These are phyloP conservation scores for Claviceps monticola DNA, from an alignment of 2,329 filamentous ascomycete species.

Conservation along the genomic window DNA sequence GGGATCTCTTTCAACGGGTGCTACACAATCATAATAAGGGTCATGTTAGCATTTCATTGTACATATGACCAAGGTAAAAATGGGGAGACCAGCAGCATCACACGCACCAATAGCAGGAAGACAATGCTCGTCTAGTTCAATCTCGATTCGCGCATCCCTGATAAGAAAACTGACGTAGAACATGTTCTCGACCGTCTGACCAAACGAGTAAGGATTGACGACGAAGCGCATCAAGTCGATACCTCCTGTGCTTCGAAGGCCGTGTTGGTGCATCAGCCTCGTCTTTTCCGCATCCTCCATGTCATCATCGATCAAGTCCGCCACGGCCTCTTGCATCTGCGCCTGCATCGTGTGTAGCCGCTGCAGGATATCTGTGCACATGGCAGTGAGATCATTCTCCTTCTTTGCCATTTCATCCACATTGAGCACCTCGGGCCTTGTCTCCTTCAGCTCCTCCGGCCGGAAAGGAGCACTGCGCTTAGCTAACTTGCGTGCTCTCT, in stretches of 20 bases:
- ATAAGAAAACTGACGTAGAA: slow-evolving; percentile 96
- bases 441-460: slow-evolving; percentile 53
- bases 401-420: slow-evolving; percentile 63
- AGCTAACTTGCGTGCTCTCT: slow-evolving; percentile 56
- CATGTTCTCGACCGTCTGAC: slow-evolving; percentile 89
- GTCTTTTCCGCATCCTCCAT: slow-evolving; percentile 31
- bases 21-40: slow-evolving; percentile 7
- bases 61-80: background rate
- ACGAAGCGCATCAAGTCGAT: slow-evolving; percentile 76
- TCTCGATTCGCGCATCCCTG: slow-evolving; percentile 63
- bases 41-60: background rate
- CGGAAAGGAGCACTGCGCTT: slow-evolving; percentile 60
- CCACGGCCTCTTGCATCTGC: slow-evolving; percentile 32
- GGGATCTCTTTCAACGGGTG: slow-evolving; percentile 25
- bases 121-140: slow-evolving; percentile 59
- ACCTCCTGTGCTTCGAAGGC: slow-evolving; percentile 53
- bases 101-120: slow-evolving; percentile 69
- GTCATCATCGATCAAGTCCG: slow-evolving; percentile 29
- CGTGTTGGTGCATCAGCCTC: slow-evolving; percentile 48
- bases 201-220: slow-evolving; percentile 80
- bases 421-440: slow-evolving; percentile 64
- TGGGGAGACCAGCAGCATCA: background rate
- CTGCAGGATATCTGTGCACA: slow-evolving; percentile 62
- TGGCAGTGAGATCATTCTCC: slow-evolving; percentile 62
- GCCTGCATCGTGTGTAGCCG: slow-evolving; percentile 39